Conservation (phyloP, 306 rosid species). For the Psophocarpus tetragonolobus region DNA sequence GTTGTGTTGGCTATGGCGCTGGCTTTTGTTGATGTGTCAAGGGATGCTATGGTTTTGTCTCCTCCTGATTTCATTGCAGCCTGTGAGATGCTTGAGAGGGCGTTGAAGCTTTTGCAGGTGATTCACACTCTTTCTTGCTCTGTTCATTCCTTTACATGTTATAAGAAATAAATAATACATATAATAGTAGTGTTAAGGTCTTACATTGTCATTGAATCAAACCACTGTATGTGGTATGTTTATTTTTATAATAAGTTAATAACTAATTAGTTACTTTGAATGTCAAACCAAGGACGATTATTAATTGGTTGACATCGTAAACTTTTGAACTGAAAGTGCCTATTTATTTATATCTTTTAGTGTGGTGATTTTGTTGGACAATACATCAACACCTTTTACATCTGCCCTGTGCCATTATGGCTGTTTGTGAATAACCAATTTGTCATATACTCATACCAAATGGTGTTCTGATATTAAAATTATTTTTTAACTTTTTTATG, state of each 20-base stretch:
- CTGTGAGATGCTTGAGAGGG: constrained; percentile 91
- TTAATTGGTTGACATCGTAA: neutral
- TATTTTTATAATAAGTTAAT: no score
- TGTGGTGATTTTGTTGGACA: neutral
- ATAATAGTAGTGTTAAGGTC: neutral
- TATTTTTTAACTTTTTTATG: neutral
- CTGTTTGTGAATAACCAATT: neutral
- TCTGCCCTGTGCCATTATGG: neutral
- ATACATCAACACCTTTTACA: neutral
- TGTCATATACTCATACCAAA: neutral
- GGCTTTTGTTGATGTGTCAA: constrained; percentile 81
- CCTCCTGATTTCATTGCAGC: constrained; percentile 79
- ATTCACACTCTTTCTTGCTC: neutral
- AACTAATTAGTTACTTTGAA: no score
- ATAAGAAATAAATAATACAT: neutral
- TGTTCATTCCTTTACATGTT: neutral
- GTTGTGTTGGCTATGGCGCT: constrained; percentile 88
- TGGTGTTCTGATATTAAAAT: neutral
- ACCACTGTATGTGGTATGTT: no score
- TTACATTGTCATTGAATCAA: neutral
- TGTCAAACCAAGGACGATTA: neutral
- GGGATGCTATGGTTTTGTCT: constrained; percentile 87
- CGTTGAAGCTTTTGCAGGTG: constrained; percentile 93
- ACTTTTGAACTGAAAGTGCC: neutral
- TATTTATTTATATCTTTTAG: neutral